phyloP scores from a whole-genome alignment of 2,329 filamentous ascomycete genomes.

The Alternaria gansuensis region DNA sequence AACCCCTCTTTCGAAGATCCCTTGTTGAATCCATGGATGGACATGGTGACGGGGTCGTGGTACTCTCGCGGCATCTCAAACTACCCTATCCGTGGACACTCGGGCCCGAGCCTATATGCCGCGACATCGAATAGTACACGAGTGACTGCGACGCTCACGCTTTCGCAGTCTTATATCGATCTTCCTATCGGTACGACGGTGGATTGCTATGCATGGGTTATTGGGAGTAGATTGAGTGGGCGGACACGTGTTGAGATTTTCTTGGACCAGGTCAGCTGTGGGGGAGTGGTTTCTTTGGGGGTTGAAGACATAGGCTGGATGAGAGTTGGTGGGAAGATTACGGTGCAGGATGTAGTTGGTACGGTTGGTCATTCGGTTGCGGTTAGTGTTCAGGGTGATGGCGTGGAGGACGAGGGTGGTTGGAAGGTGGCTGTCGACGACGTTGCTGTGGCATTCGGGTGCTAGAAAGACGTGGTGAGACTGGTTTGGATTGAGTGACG shows the following conservation, averaged over 20 bases:
- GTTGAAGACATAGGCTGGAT: constrained; percentile 20
- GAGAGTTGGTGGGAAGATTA: constrained; percentile 20
- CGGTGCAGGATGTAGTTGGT: constrained; percentile 14
- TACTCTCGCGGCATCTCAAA: constrained; percentile 14
- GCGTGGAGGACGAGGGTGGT: constrained; percentile 18
- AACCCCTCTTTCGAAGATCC: constrained; percentile 35
- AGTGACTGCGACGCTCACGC: constrained; percentile 18
- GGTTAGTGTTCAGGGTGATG: constrained; percentile 27
- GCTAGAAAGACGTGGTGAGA: constrained; percentile 1
- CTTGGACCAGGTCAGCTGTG: constrained; percentile 28
- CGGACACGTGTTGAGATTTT: constrained; percentile 30
- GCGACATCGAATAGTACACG: constrained; percentile 25
- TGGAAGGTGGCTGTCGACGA: constrained; percentile 29
- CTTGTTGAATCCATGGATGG: constrained; percentile 24
- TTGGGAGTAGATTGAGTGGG: constrained; percentile 11
- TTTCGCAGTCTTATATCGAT: constrained; percentile 27
- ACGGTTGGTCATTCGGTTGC: constrained; percentile 21
- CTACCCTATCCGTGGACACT: constrained; percentile 14
- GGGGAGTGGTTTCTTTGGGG: constrained; percentile 2
- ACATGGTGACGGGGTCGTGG: constrained; percentile 32
- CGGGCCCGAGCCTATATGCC: constrained; percentile 19
- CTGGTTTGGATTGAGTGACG: neutral
- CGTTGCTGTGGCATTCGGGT: constrained; percentile 23
- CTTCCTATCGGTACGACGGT: constrained; percentile 10
- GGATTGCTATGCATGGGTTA: constrained; percentile 28